A percentile compares a stretch with the other conserved stretches of the same genome.
Evolutionary conservation across 306 rosid genomes (phyloP).

Genomic region (Mimosa pudica): DNA sequence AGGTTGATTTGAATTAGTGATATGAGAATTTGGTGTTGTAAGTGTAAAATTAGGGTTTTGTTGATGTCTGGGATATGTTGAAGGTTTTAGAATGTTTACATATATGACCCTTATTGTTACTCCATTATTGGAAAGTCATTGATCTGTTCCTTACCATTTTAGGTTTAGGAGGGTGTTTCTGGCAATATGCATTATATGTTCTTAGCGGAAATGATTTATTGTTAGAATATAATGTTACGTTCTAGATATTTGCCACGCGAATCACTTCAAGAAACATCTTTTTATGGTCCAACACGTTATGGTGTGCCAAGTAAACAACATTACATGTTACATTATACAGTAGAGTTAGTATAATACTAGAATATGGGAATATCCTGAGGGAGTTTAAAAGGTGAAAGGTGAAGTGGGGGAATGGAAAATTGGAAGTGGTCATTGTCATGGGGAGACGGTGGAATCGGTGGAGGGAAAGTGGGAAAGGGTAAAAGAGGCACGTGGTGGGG

Average conservation of each 20-base stretch:
- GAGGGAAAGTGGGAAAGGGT: neutral
- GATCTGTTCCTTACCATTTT: neutral
- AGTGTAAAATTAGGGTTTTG: constrained; percentile 8
- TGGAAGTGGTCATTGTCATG: neutral
- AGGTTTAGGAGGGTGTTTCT: constrained; percentile 1
- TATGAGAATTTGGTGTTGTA: neutral
- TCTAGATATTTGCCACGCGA: neutral
- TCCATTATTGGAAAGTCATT: neutral
- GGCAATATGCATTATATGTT: neutral
- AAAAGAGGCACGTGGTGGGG: constrained; percentile 21
- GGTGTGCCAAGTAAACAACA: too few relatives aligned
- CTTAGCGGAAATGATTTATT: neutral
- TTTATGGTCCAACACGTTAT: neutral
- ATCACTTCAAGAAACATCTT: neutral
- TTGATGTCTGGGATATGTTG: neutral
- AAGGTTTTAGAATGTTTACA: neutral
- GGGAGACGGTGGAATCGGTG: neutral
- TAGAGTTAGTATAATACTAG: too few relatives aligned
- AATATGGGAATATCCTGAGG: neutral
- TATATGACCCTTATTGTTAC: constrained; percentile 19
- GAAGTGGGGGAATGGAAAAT: neutral
- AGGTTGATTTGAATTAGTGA: neutral
- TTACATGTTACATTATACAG: too few relatives aligned
- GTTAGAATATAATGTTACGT: neutral
- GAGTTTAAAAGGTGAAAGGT: neutral